These are phyloP conservation scores for Ogataea trehalophila DNA, from an alignment of 805 yeast species.

Conservation along the genomic window DNA sequence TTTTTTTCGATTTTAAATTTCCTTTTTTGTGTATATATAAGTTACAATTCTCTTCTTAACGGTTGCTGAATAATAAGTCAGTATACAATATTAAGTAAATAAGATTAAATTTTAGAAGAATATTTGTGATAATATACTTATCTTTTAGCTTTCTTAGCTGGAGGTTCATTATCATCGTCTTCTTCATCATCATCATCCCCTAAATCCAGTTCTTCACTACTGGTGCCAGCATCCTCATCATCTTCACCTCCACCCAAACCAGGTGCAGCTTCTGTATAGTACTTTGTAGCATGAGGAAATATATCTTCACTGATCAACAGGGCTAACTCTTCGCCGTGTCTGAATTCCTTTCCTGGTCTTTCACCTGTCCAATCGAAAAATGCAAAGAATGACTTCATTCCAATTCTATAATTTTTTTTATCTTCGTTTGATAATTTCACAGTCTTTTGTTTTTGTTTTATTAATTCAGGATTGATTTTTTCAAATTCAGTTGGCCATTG, in stretches of 20 bases:
- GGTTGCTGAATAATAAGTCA: no score
- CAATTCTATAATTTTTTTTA: conserved; percentile 57
- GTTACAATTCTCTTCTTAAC: no score
- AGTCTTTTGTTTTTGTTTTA: conserved; percentile 33
- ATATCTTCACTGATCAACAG: conserved; percentile 70
- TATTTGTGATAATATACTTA: no score
- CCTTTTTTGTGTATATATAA: no score
- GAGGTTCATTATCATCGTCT: conserved; percentile 20
- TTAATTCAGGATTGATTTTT: conserved; percentile 48
- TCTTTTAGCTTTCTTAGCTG: conserved; percentile 1
- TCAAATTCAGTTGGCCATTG: conserved; percentile 67
- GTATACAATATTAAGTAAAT: no score
- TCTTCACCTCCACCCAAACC: conserved; percentile 51
- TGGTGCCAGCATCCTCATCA: conserved; percentile 33
- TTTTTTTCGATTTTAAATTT: no score
- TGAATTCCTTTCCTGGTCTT: conserved; percentile 71
- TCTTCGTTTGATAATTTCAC: conserved; percentile 42
- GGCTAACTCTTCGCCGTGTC: conserved; percentile 76
- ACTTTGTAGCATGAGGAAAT: conserved; percentile 79
- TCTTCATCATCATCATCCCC: conserved; percentile 48
- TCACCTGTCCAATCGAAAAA: conserved; percentile 85
- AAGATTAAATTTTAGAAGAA: no score
- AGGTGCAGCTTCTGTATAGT: conserved; percentile 72
- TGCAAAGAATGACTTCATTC: conserved; percentile 81
- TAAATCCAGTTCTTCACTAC: conserved; percentile 46